Evolutionary conservation across 352 stramenopile species (phyloP).

Genomic region (Phytopythium litorale): DNA sequence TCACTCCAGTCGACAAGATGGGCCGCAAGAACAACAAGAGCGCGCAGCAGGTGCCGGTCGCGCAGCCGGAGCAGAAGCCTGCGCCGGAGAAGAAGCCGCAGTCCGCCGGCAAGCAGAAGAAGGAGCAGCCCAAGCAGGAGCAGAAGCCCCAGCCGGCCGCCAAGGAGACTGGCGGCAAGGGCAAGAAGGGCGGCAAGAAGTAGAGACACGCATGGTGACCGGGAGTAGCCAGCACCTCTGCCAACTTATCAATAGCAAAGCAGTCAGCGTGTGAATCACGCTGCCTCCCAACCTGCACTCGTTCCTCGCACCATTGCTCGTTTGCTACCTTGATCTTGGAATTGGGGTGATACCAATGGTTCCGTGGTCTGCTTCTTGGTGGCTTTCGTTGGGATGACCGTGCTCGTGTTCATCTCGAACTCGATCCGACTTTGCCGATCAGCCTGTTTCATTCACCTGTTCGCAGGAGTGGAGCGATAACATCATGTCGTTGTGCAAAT

Average conservation of each 20-base stretch:
- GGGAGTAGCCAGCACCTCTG: neutral
- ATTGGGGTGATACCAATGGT: neutral
- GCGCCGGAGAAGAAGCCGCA: neutral
- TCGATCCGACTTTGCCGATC: slow-evolving; percentile 27
- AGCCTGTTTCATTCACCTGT: slow-evolving; percentile 16
- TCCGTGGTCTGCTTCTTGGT: neutral
- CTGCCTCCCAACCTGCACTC: neutral
- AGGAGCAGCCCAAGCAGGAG: slow-evolving; percentile 4
- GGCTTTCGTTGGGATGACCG: no score
- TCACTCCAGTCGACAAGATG: neutral
- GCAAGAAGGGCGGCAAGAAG: slow-evolving; percentile 14
- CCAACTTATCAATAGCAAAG: neutral
- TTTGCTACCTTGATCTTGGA: neutral
- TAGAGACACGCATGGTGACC: neutral
- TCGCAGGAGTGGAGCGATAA: slow-evolving; percentile 16
- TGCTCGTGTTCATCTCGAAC: neutral
- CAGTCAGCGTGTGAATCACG: neutral
- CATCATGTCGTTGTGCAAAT: slow-evolving; percentile 19
- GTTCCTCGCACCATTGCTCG: neutral
- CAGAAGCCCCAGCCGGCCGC: slow-evolving; percentile 1
- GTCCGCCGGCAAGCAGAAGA: neutral
- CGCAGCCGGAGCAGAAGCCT: slow-evolving; percentile 6
- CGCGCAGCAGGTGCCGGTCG: slow-evolving; percentile 1
- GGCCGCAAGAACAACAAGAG: slow-evolving; percentile 5
- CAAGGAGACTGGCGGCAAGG: neutral